Evolutionary conservation across 257 asterid genomes (phyloP).

Genomic region (Salvia rosmarinus): DNA sequence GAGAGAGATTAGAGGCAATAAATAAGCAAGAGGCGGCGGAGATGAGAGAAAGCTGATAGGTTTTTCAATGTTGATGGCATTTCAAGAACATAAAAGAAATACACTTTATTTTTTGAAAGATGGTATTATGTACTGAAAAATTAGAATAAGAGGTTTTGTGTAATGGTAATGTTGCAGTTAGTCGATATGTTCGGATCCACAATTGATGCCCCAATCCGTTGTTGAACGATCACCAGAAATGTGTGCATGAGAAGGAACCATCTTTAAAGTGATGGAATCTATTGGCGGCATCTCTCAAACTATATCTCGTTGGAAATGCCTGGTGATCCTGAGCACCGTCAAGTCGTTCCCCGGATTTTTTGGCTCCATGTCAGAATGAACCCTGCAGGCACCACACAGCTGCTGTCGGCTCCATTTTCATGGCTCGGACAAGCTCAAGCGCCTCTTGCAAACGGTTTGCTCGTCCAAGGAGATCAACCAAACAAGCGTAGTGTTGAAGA

Average conservation of each 20-base stretch:
- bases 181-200: too few species aligned
- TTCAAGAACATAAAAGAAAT: too few species aligned
- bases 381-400: slow-evolving; percentile 78
- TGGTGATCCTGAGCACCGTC: too few species aligned
- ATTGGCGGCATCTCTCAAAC: slow-evolving; percentile 70
- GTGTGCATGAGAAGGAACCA: slow-evolving; percentile 86
- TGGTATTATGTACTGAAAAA: too few species aligned
- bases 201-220: too few species aligned
- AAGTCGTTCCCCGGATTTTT: slow-evolving; percentile 78
- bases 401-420: slow-evolving; percentile 60
- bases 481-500: slow-evolving; percentile 73
- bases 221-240: slow-evolving; percentile 67
- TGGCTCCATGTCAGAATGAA: slow-evolving; percentile 65
- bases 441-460: slow-evolving; percentile 80
- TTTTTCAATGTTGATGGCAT: too few species aligned
- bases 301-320: slow-evolving; percentile 53
- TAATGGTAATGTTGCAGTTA: not conserved
- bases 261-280: slow-evolving; percentile 77
- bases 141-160: not conserved
- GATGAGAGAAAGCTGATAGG: too few species aligned
- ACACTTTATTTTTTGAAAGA: too few species aligned
- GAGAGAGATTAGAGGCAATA: too few species aligned
- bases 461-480: slow-evolving; percentile 88
- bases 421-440: slow-evolving; percentile 48
- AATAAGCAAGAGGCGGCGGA: too few species aligned